Evolutionary conservation across 1,139 yeast genomes (phyloP), one percentile per base, ranked within the genome.

Genomic region (Arxiozyma heterogenica): DNA sequence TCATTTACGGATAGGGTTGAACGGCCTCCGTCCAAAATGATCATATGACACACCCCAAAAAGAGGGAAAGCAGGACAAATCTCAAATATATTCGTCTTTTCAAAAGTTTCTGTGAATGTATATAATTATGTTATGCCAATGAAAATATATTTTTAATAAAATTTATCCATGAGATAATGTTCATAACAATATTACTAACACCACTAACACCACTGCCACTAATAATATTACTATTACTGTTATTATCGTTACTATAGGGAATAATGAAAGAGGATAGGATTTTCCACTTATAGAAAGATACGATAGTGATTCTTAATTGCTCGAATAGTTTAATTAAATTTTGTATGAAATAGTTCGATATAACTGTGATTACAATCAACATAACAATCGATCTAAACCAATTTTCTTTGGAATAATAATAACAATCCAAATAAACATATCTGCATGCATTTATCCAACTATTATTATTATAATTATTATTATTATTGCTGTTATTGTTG

Each of bases 241-340:
- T 23, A 23, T 23, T 23, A 23, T 23, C 25, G 25, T 23, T 34
- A 15, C n/a, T 12, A 34, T 34, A 15, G 12, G 39, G 39, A 34
- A 34, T 12, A 15, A 34, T 34, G 8, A 34, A 34, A 34, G 39
- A 34, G n/a, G 41, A 34, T 11, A 49, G 12, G 8, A 49, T 17
- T 18, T 23, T 30, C 51, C 51, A 49, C 21, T 43, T 42, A 23
- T 49, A 49, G 20, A 49, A 43, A 9, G 51, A 43, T 3, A 43
- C 41, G 17, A 49, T 42, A 4, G 51, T 42, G 30, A 34, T 30
- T 21, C 51, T 38, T 38, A 41, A n/a, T 15, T 41, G 42, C 23
- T 42, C 47, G 5, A 49, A 11, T 15, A 43, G 17, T 5, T 11
- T 17, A 17, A 38, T 38, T 3, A 49, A n/a, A 9, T 30, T 23